Conservation (phyloP, 2,329 filamentous ascomycete species). For the Cladosporium sp. region DNA sequence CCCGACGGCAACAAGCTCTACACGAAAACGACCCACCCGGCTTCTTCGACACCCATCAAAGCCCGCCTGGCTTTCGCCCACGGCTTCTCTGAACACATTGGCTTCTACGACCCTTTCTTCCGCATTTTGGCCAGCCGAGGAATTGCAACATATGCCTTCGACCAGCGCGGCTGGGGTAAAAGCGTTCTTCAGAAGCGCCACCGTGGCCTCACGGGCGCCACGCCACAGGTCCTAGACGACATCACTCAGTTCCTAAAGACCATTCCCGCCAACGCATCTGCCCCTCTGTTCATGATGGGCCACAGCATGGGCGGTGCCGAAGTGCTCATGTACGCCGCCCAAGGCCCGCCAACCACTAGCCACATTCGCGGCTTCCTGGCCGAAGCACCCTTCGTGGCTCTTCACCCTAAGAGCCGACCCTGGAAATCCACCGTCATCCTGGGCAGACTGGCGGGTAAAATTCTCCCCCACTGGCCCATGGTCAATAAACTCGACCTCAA, state of each 20-base stretch:
- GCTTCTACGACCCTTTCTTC: constrained; percentile 73
- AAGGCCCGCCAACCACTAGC: constrained; percentile 46
- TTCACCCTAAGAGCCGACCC: constrained; percentile 63
- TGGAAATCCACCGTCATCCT: constrained; percentile 57
- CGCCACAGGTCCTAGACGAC: constrained; percentile 67
- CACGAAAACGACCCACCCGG: constrained; percentile 55
- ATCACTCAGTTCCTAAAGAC: constrained; percentile 69
- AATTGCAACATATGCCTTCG: constrained; percentile 73
- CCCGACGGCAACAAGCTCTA: constrained; percentile 54
- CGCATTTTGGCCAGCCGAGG: constrained; percentile 63
- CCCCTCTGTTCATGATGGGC: constrained; percentile 77
- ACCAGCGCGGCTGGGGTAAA: constrained; percentile 85
- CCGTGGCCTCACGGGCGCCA: constrained; percentile 70
- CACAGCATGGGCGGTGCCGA: constrained; percentile 89
- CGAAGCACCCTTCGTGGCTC: constrained; percentile 74
- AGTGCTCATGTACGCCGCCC: constrained; percentile 57
- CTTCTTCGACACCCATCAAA: constrained; percentile 49
- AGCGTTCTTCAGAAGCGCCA: constrained; percentile 60
- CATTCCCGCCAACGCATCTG: constrained; percentile 40
- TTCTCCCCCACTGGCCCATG: constrained; percentile 66
- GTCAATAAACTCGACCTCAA: constrained; percentile 60
- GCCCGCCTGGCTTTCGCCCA: constrained; percentile 81
- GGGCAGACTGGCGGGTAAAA: constrained; percentile 62
- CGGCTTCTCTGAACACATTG: constrained; percentile 81
- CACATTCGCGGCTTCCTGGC: constrained; percentile 69